Conservation (phyloP, 1,284 basidiomycete species). For the Puccinia coronata region DNA sequence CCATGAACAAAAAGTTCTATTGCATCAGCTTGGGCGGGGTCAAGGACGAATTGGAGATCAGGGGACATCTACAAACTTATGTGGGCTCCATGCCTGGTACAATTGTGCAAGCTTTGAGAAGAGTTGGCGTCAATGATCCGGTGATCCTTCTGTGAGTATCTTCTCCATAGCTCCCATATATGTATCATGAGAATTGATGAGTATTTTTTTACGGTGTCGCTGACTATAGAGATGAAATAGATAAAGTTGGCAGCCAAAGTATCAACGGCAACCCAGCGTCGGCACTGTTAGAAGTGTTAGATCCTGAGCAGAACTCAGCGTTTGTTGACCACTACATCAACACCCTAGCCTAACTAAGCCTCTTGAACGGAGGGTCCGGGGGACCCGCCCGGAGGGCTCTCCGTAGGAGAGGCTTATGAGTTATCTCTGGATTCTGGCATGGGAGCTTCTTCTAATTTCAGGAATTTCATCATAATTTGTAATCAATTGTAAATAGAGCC, state of each 20-base stretch:
- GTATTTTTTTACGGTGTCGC: background rate
- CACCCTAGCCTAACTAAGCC: too few species aligned
- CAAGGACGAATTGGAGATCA: slow-evolving; percentile 61
- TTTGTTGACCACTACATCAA: slow-evolving; percentile 62
- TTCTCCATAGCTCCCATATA: background rate
- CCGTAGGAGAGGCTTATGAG: too few species aligned
- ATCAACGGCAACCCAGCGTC: slow-evolving; percentile 61
- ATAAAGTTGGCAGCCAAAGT: slow-evolving; percentile 60
- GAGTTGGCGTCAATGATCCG: slow-evolving; percentile 60
- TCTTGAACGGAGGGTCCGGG: too few species aligned
- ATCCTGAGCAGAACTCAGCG: slow-evolving; percentile 60
- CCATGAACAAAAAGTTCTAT: slow-evolving; percentile 70
- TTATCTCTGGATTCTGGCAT: too few species aligned
- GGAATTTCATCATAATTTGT: too few species aligned
- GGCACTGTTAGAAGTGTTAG: slow-evolving; percentile 61
- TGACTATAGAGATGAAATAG: slow-evolving; percentile 59
- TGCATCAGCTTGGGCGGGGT: slow-evolving; percentile 57
- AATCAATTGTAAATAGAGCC: too few species aligned
- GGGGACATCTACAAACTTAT: slow-evolving; percentile 58
- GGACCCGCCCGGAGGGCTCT: too few species aligned
- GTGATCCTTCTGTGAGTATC: slow-evolving; percentile 58
- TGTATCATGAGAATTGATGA: background rate
- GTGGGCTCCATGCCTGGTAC: slow-evolving; percentile 66
- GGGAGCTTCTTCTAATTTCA: too few species aligned
- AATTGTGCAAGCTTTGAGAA: slow-evolving; percentile 62